Evolutionary conservation across 805 yeast genomes (phyloP).

Genomic region (Danielozyma ontarioensis): DNA sequence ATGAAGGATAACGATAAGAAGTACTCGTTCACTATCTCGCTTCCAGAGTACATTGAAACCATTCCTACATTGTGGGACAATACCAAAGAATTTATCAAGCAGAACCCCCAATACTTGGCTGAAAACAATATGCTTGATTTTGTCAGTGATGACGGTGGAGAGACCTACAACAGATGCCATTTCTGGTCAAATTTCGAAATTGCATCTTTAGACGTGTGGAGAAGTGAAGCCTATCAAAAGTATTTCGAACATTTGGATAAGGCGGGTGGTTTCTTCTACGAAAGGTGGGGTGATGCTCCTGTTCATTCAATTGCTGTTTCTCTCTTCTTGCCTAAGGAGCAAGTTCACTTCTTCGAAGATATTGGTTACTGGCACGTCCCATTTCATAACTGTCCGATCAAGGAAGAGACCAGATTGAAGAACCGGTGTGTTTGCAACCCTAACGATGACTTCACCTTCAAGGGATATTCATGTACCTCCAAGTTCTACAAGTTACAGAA

Average conservation of each 20-base stretch:
- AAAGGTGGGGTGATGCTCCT: slow-evolving; percentile 95
- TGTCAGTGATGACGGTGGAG: slow-evolving; percentile 64
- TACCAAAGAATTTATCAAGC: slow-evolving; percentile 60
- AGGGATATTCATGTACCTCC: slow-evolving; percentile 65
- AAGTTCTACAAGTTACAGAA: slow-evolving; percentile 54
- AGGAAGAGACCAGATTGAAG: slow-evolving; percentile 48
- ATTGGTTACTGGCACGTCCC: slow-evolving; percentile 84
- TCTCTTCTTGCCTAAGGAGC: slow-evolving; percentile 62
- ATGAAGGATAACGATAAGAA: slow-evolving; percentile 72
- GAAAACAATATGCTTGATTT: slow-evolving; percentile 66
- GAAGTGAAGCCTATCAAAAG: slow-evolving; percentile 60
- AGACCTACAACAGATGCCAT: slow-evolving; percentile 74
- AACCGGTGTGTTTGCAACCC: slow-evolving; percentile 74
- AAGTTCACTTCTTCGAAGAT: slow-evolving; percentile 76
- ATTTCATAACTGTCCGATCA: slow-evolving; percentile 75
- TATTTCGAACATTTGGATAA: slow-evolving; percentile 73
- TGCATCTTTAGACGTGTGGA: slow-evolving; percentile 70
- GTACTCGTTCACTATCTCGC: slow-evolving; percentile 82
- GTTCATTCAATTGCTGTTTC: slow-evolving; percentile 86
- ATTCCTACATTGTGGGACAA: slow-evolving; percentile 82
- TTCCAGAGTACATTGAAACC: slow-evolving; percentile 79
- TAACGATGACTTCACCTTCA: slow-evolving; percentile 71
- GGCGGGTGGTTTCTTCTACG: slow-evolving; percentile 89
- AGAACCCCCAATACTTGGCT: slow-evolving; percentile 56
- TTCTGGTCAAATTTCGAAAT: slow-evolving; percentile 91